Evolutionary conservation across 768 basidiomycete species (phyloP).

Genomic region (Inosperma sp.): DNA sequence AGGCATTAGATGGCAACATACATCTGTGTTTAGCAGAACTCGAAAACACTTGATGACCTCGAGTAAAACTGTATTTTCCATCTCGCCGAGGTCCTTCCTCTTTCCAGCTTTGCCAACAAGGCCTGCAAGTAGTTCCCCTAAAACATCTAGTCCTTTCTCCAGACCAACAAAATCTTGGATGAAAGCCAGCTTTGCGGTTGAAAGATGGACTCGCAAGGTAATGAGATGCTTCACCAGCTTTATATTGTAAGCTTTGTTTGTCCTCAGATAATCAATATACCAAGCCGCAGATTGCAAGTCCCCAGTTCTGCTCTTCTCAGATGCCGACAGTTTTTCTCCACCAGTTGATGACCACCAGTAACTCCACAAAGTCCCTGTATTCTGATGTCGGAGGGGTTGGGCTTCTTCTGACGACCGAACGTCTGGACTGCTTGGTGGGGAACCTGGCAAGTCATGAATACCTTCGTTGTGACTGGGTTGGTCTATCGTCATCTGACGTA

Average conservation of each 20-base stretch:
- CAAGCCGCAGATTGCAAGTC: conserved; percentile 47
- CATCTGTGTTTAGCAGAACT: conserved; percentile 81
- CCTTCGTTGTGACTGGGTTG: conserved; percentile 32
- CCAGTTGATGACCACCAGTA: conserved; percentile 74
- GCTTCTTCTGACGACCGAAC: conserved; percentile 33
- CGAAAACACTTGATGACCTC: conserved; percentile 79
- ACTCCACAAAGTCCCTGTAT: conserved; percentile 71
- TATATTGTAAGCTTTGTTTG: conserved; percentile 48
- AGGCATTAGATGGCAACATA: conserved; percentile 31
- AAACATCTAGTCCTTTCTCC: conserved; percentile 60
- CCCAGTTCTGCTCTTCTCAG: conserved; percentile 33
- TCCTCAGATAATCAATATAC: conserved; percentile 61
- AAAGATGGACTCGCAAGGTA: conserved; percentile 77
- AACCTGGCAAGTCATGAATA: neutral
- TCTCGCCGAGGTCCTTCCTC: conserved; percentile 53
- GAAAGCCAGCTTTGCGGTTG: conserved; percentile 76
- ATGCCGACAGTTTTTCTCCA: conserved; percentile 37
- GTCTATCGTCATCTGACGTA: conserved; percentile 31
- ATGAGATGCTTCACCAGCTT: conserved; percentile 75
- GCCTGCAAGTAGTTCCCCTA: conserved; percentile 53
- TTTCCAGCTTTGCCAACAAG: conserved; percentile 69
- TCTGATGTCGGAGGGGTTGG: conserved; percentile 54
- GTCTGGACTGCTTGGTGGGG: conserved; percentile 16
- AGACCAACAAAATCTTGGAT: conserved; percentile 69
- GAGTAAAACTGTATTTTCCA: conserved; percentile 61